Evolutionary conservation across 768 basidiomycete genomes (phyloP).

Genomic region (Tubosaeta sp.): DNA sequence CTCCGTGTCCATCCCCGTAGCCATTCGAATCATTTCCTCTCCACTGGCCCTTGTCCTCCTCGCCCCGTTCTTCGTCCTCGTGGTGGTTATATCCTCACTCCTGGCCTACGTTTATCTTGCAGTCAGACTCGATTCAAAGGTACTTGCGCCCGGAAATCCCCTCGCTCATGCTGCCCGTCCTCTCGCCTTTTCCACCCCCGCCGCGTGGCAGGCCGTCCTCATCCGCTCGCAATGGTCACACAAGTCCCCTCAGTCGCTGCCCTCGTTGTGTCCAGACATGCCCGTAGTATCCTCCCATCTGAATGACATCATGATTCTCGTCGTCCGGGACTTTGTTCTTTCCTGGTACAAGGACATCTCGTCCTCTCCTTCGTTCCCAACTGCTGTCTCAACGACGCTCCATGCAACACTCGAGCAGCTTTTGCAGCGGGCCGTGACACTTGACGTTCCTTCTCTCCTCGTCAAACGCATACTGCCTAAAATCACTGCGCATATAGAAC

Average conservation of each 20-base stretch:
- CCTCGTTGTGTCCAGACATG: conserved; percentile 61
- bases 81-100: conserved; percentile 49
- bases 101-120: conserved; percentile 52
- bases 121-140: conserved; percentile 51
- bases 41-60: conserved; percentile 62
- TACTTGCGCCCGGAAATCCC: conserved; percentile 29
- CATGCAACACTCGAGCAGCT: conserved; percentile 62
- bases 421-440: conserved; percentile 46
- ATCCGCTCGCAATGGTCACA: conserved; percentile 90
- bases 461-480: conserved; percentile 87
- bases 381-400: conserved; percentile 72
- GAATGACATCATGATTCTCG: conserved; percentile 75
- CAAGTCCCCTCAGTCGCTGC: conserved; percentile 59
- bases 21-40: conserved; percentile 57
- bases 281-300: conserved; percentile 65
- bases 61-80: conserved; percentile 52
- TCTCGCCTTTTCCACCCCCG: conserved; percentile 84
- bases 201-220: conserved; percentile 90
- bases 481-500: conserved; percentile 84
- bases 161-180: conserved; percentile 64
- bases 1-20: conserved; percentile 52
- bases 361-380: conserved; percentile 82
- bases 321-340: conserved; percentile 82
- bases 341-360: conserved; percentile 89
- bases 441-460: conserved; percentile 73